Conservation (phyloP, 1,284 basidiomycete genomes). For the Boletus mariae region DNA sequence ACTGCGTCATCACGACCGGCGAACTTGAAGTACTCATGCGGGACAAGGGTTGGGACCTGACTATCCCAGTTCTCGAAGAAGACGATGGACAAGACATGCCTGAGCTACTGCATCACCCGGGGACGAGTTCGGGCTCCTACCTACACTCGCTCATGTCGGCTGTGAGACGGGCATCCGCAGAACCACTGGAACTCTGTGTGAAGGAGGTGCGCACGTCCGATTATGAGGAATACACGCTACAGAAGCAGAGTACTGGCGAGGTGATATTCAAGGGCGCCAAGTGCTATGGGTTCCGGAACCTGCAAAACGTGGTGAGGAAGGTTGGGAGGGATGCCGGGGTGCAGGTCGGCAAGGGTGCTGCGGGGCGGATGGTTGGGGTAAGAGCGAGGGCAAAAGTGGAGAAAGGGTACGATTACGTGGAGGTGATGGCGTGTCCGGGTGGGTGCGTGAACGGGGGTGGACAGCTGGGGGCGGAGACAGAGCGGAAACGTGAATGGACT, state of each 20-base stretch:
- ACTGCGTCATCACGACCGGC: slow-evolving; percentile 96
- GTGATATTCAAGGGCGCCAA: slow-evolving; percentile 89
- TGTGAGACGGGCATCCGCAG: slow-evolving; percentile 38
- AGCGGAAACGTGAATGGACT: slow-evolving; percentile 79
- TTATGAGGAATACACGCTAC: slow-evolving; percentile 63
- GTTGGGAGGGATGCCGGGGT: slow-evolving; percentile 85
- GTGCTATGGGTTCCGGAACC: slow-evolving; percentile 96
- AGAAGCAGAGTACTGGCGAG: slow-evolving; percentile 47
- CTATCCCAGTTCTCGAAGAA: slow-evolving; percentile 50
- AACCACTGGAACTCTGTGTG: slow-evolving; percentile 51
- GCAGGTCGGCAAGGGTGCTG: slow-evolving; percentile 63
- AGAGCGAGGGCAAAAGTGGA: slow-evolving; percentile 36
- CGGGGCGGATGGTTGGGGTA: slow-evolving; percentile 46
- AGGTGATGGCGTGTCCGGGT: slow-evolving; percentile 98
- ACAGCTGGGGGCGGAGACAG: slow-evolving; percentile 66
- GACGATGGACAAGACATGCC: slow-evolving; percentile 46
- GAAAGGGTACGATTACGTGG: slow-evolving; percentile 88
- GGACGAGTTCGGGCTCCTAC: slow-evolving; percentile 93
- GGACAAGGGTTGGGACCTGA: slow-evolving; percentile 80
- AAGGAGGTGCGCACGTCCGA: slow-evolving; percentile 53
- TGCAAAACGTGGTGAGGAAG: slow-evolving; percentile 95
- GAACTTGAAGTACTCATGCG: slow-evolving; percentile 87
- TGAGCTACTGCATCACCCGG: slow-evolving; percentile 73
- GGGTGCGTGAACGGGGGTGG: slow-evolving; percentile 98
- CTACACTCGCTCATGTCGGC: slow-evolving; percentile 73